Conservation (phyloP, 345 rosid species). For the Gossypium thurberi region DNA sequence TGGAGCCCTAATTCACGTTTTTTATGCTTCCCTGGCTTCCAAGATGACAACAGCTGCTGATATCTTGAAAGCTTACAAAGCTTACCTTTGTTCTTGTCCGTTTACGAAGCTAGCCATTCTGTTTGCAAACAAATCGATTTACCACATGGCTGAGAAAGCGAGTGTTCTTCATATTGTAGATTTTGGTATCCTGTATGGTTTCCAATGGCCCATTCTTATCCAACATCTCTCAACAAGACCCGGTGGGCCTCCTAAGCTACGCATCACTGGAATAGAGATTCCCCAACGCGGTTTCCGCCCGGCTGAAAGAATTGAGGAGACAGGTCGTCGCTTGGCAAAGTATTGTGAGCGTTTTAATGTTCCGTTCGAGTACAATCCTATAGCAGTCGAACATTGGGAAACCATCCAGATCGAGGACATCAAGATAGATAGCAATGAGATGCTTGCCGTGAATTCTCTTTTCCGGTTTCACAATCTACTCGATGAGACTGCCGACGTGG, state of each 20-base stretch:
- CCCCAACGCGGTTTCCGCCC: conserved; percentile 75
- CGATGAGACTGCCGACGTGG: conserved; percentile 56
- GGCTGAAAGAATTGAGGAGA: conserved; percentile 55
- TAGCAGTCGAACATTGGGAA: conserved; percentile 68
- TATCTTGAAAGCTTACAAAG: conserved; percentile 49
- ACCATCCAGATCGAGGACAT: conserved; percentile 55
- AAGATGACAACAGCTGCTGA: conserved; percentile 54
- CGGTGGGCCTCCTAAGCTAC: conserved; percentile 54
- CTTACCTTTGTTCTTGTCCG: conserved; percentile 45
- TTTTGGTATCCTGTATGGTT: conserved; percentile 78
- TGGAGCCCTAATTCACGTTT: conserved; percentile 32
- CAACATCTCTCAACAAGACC: conserved; percentile 37
- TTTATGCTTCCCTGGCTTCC: conserved; percentile 21
- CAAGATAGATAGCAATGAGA: conserved; percentile 46
- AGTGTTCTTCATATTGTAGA: conserved; percentile 70
- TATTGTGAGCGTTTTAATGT: conserved; percentile 70
- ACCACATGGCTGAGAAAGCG: conserved; percentile 41
- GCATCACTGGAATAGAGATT: conserved; percentile 81
- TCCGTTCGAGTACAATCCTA: conserved; percentile 63
- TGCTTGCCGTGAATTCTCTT: conserved; percentile 53
- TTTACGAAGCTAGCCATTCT: conserved; percentile 52
- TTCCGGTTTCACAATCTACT: conserved; percentile 41
- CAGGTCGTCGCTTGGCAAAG: conserved; percentile 54
- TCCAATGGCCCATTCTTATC: conserved; percentile 84
- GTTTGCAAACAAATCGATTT: conserved; percentile 46